Conservation (phyloP, 129 eudicot species). For the Gnaphalium uliginosum region DNA sequence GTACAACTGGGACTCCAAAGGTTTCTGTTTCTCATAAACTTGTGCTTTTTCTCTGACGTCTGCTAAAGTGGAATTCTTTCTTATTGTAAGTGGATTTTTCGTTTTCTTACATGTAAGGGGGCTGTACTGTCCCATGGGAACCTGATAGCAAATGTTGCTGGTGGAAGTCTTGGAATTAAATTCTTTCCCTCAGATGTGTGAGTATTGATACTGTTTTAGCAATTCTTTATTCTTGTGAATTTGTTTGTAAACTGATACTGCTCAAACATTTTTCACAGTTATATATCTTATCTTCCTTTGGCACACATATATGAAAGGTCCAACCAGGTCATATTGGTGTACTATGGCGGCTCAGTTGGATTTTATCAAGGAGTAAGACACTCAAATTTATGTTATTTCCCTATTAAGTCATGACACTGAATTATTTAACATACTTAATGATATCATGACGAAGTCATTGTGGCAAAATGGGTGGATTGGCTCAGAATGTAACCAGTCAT, state of each 20-base stretch:
- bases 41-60: not conserved
- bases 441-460: slow-evolving; percentile 6
- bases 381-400: slow-evolving; percentile 26
- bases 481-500: not conserved
- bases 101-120: slow-evolving; percentile 45
- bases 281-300: slow-evolving; percentile 82
- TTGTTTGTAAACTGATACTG: slow-evolving; percentile 12
- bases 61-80: slow-evolving; percentile 5
- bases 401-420: slow-evolving; percentile 4
- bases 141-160: slow-evolving; percentile 70
- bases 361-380: slow-evolving; percentile 85
- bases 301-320: slow-evolving; percentile 83
- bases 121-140: slow-evolving; percentile 75
- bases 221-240: not conserved
- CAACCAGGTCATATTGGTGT: slow-evolving; percentile 45
- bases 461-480: not conserved
- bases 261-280: slow-evolving; percentile 41
- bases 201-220: slow-evolving; percentile 30
- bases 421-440: not conserved
- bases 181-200: slow-evolving; percentile 74
- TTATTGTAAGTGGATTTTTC: not conserved
- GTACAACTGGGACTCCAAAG: slow-evolving; percentile 98
- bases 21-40: slow-evolving; percentile 34
- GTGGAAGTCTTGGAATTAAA: slow-evolving; percentile 42
- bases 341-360: slow-evolving; percentile 73